Evolutionary conservation across 306 rosid species (phyloP), one percentile per base, ranked within the genome.

Genomic region (Morella rubra): DNA sequence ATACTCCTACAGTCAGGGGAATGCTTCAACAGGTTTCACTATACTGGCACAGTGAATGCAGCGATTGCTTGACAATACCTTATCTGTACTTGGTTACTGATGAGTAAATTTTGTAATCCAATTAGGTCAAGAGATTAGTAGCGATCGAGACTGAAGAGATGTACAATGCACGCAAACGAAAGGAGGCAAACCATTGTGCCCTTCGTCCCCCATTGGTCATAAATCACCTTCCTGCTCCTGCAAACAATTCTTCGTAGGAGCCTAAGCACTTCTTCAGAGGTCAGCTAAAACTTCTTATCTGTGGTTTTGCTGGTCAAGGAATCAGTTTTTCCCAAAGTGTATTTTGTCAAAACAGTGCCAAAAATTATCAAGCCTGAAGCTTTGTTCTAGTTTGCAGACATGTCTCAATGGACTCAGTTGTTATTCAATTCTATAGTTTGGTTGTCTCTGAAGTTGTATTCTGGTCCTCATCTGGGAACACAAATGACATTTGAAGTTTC

Each of bases 1-100:
- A 91, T 83, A 91, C 96, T 1, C 97, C 98, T 60, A 90, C 97
- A 10, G 91, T 90, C 53, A 78, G 98, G 84, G 98, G 98, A 84
- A 91, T 91, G 97, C 73, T 91, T 64, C 98, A 90, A 73, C 98
- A 93, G 97, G 96, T 93, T 80, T 76, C 49, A 42, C 19, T 59
- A 52, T 71, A 22, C 47, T 15, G 52, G 68, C 58, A 54, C 19
- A 8, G 7, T 9, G 59, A 42, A 45, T 71, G 50, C 59, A 55
- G 81, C 67, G 56, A 8, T 51, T 65, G 62, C 68, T 59, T 60
- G 49, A 75, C 37, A 62, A 69, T 71, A 27, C 19, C 51, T 69
- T 54, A 24, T 76, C 16, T 69, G 47, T 53, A 14, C 4, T 1
- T 77, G 2, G 50, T 62, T 59, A 19, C 76, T 84, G 71, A 75